Base-by-base conservation (phyloP, 805 yeast genomes). In the Yarrowia divulgata region DNA sequence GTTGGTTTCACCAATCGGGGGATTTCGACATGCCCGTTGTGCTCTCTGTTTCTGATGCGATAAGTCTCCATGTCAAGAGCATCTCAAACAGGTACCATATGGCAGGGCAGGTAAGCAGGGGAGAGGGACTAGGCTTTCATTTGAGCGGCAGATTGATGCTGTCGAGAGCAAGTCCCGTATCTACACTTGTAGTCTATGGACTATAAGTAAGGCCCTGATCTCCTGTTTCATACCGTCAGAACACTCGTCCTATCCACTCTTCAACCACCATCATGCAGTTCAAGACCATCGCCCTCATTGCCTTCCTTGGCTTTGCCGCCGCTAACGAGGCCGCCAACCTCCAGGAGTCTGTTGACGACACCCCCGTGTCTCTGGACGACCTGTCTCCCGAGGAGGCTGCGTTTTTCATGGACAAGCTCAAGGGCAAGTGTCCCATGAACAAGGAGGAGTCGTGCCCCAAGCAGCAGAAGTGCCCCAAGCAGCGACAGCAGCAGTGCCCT, bases 401-500 rank as follows among this genome's bases (percentile, higher is more conserved):
- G n/a, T 57, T 57, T 10, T 57, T 57, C 63, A 40, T 57, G 48
- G 46, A 40, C 16, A 57, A 57, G 63, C 16, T 57, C 63, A 57
- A 57, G 63, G 29, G 29, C 35, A 57, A 57, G 63, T 57, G 63
- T 29, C 63, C 63, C n/a, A 29, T 29, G 48, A 29, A 40, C 39
- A 23, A 57, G 48, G 37, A 55, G 62, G 37, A 55, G 46, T 23
- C 34, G 35, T 55, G 62, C n/a, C 62, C 62, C 19, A 55, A 55
- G 62, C 62, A 19, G 35, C 5, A n/a, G n/a, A n/a, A 3, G 46
- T 55, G 62, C 37, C 62, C 62, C 16, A 55, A 55, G 62, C 62
- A 55, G 62, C 62, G 62, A 6, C 62, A 55, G 62, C 62, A 55
- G 62, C 19, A 13, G 46, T 55, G 62, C 23, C 62, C 62, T n/a